Percentiles rank a stretch among this genome's conserved stretches.
Evolutionary conservation across 2,329 filamentous ascomycete genomes (phyloP).

Genomic region (Epichloe brachyelytri): DNA sequence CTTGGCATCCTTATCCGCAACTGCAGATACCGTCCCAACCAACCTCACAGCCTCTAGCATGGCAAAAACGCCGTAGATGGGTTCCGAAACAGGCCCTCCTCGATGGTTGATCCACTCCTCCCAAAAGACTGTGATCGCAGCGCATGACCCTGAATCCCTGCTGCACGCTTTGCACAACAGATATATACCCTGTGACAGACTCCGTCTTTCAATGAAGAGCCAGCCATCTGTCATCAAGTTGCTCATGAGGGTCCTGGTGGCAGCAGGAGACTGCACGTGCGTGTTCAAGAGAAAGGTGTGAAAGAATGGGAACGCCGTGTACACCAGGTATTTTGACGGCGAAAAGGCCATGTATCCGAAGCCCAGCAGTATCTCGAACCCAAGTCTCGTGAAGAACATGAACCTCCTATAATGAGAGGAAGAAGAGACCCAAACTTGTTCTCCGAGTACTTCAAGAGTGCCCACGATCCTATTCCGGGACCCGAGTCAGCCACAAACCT

Average conservation of each 20-base stretch:
- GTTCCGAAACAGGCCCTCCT: constrained; percentile 54
- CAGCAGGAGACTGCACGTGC: constrained; percentile 51
- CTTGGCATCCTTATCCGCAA: constrained; percentile 52
- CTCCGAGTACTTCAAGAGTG: constrained; percentile 45
- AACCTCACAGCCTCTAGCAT: constrained; percentile 88
- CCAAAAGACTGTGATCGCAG: constrained; percentile 87
- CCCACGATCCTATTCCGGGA: constrained; percentile 54
- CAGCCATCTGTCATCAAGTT: constrained; percentile 55
- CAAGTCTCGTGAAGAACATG: constrained; percentile 55
- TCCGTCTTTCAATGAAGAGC: constrained; percentile 71
- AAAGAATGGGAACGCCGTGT: constrained; percentile 58
- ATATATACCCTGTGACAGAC: constrained; percentile 83
- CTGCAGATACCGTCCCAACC: constrained; percentile 44
- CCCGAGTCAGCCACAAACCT: constrained; percentile 47
- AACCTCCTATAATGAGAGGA: constrained; percentile 40
- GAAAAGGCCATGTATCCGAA: constrained; percentile 51
- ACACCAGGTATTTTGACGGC: constrained; percentile 54
- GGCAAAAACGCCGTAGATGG: constrained; percentile 91
- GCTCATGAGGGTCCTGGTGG: constrained; percentile 50
- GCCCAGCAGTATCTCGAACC: constrained; percentile 56
- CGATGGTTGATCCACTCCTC: constrained; percentile 67
- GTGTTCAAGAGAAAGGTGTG: constrained; percentile 62
- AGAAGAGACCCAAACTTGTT: constrained; percentile 26
- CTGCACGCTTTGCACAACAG: constrained; percentile 65
- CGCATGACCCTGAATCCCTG: constrained; percentile 69